Percentiles rank a stretch among this genome's conserved stretches.
Evolutionary conservation across 169 alveolate species (phyloP).

Genomic region (Besnoitia besnoiti): DNA sequence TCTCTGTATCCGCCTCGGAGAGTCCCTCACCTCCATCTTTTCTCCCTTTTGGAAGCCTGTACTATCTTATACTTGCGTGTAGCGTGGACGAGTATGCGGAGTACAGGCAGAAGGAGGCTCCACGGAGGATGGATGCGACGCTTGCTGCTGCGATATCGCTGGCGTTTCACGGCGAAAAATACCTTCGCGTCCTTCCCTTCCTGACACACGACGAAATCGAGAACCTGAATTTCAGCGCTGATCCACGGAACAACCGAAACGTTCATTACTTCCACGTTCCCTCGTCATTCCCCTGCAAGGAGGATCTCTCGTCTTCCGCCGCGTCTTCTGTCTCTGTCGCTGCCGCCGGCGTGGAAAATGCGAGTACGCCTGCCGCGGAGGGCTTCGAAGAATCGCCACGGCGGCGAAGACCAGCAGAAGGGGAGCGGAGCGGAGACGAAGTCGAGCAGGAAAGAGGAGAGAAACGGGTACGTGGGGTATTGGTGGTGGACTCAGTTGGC

Average conservation of each 20-base stretch:
- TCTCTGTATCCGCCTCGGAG: not conserved
- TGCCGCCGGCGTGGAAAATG: not conserved
- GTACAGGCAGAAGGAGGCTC: not conserved
- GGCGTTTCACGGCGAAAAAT: not conserved
- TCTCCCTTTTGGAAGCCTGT: not conserved
- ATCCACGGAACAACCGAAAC: not conserved
- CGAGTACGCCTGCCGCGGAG: not conserved
- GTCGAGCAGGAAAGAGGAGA: not conserved
- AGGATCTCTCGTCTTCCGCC: too few relatives aligned
- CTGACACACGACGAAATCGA: not conserved
- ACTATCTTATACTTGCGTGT: not conserved
- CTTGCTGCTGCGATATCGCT: not conserved
- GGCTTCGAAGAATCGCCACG: not conserved
- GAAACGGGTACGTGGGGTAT: too few relatives aligned
- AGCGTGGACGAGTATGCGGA: not conserved
- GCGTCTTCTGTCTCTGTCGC: not conserved
- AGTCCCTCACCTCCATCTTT: not conserved
- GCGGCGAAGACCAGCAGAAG: not conserved
- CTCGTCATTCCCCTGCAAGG: not conserved
- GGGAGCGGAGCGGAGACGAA: not conserved
- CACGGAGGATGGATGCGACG: not conserved
- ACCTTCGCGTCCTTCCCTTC: not conserved
- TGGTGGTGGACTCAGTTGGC: too few relatives aligned
- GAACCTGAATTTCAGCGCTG: not conserved
- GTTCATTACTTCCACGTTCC: conserved; percentile 17